Evolutionary conservation across 208 protist genomes (phyloP), one percentile per base, ranked within the genome.

Genomic region (Angomonas ambiguus): DNA sequence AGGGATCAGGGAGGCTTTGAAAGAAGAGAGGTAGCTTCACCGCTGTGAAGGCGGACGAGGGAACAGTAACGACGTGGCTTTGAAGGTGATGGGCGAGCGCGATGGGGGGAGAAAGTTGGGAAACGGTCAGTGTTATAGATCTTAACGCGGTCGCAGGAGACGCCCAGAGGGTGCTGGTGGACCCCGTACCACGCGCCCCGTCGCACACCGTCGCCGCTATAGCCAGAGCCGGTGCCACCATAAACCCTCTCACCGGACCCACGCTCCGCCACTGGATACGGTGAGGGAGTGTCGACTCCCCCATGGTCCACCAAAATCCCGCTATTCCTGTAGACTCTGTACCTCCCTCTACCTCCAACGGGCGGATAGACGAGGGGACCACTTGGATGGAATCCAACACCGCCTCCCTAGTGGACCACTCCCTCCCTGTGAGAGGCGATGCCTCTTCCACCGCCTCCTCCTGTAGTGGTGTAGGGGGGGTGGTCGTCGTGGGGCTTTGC

Each of bases 21-120:
- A 91, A 82, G 31, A 88, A 70, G 6, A 88, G 61, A 31, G 85
- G 35, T 53, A 78, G 53, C 32, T 74, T 64, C 25, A 77, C 65
- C 27, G 58, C 51, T 25, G 41, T 64, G 66, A 76, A 38, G 16
- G 62, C 67, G 2, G 57, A 35, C 20, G 53, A 20, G 1, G 75
- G 41, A 2, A 80, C 18, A 4, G 28, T 34, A 41, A 62, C 65
- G n/a, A 74, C 61, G 8, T 62, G 18, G 28, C 45, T 31, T 4
- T 31, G 51, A 51, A 57, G 27, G 8, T 34, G 8, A 41, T 38
- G 58, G 63, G 53, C 59, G 33, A 62, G 42, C 45, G 51, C 49
- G n/a, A n/a, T n/a, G n/a, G n/a, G n/a, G n/a, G n/a, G n/a, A n/a
- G n/a, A n/a, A n/a, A n/a, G n/a, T n/a, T n/a, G n/a, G n/a, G n/a